Conservation (phyloP, 2,329 filamentous ascomycete genomes). For the Pseudonectria buxi region DNA sequence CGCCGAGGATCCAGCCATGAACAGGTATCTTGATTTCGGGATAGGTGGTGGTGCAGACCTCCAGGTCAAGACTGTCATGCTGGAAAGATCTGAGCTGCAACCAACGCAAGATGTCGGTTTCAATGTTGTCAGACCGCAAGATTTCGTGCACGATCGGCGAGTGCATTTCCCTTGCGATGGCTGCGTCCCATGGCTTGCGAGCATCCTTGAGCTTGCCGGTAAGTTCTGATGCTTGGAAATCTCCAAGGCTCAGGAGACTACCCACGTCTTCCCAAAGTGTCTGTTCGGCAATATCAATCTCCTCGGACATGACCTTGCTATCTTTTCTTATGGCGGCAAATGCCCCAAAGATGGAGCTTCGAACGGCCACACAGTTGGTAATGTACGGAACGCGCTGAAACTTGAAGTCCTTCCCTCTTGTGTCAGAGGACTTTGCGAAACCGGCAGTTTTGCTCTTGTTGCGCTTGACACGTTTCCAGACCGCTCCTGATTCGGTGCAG, state of each 20-base stretch:
- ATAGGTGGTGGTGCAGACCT: slow-evolving; percentile 48
- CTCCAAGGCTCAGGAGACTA: slow-evolving; percentile 60
- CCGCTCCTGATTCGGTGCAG: slow-evolving; percentile 84
- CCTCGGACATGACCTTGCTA: slow-evolving; percentile 68
- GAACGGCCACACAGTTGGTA: slow-evolving; percentile 74
- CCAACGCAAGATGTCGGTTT: slow-evolving; percentile 52
- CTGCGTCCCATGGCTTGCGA: slow-evolving; percentile 35
- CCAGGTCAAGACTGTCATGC: slow-evolving; percentile 36
- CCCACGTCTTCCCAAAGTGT: slow-evolving; percentile 68
- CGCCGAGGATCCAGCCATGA: slow-evolving; percentile 74
- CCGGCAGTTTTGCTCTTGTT: slow-evolving; percentile 68
- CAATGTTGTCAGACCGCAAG: slow-evolving; percentile 58
- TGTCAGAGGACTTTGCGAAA: slow-evolving; percentile 39
- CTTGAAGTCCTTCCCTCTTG: slow-evolving; percentile 83
- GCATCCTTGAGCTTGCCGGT: slow-evolving; percentile 22
- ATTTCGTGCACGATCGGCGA: slow-evolving; percentile 45
- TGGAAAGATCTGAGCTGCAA: slow-evolving; percentile 33
- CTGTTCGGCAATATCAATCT: slow-evolving; percentile 59
- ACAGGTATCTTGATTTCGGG: slow-evolving; percentile 70
- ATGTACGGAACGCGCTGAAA: slow-evolving; percentile 86
- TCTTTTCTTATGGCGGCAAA: slow-evolving; percentile 85
- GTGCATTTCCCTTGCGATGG: slow-evolving; percentile 37
- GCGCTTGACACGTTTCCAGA: slow-evolving; percentile 83
- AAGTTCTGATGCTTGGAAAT: slow-evolving; percentile 44
- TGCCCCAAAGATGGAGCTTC: slow-evolving; percentile 83